Base-by-base conservation (phyloP, 2,329 filamentous ascomycete species). In the Aspergillus brunneoviolaceus region DNA sequence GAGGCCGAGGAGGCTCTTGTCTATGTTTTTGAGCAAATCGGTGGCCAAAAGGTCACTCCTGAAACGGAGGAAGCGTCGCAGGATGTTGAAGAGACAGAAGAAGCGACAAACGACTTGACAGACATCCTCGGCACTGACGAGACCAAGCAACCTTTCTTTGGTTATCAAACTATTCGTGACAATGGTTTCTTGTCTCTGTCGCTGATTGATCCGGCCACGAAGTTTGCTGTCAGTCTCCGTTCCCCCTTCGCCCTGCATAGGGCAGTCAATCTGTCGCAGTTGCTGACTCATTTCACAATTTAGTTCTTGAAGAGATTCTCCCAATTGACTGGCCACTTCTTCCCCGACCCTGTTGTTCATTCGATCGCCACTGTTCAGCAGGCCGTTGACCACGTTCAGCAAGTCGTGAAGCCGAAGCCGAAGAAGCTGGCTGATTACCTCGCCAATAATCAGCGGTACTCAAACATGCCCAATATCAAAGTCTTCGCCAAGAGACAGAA, bases 251-350 rank as follows among this genome's bases (percentile, higher is more conserved):
- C 16, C 6, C 16, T 45, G 19, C 16, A n/a, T 3, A 16, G 27
- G 27, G 12, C 33, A 58, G 49, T 39, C 25, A 65, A 96, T 92
- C 82, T 94, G 63, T 79, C 87, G 69, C 95, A 95, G 78, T 52
- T 25, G 10, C 63, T 63, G 64, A 65, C 50, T 31, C 25, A 39
- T 5, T n/a, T 16, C 33, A 23, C 33, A 16, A 4, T 57, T 27
- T 66, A 97, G 93, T 83, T 95, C 65, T 80, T 88, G 69, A 96
- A 96, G 79, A 88, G 91, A 60, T 80, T 92, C 62, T 86, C 89
- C 74, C 90, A 95, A 74, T 82, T 96, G 61, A 93, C 89, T n/a
- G 91, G 91, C 62, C 85, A 87, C 62, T 84, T 86, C 60, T 81
- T 96, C 65, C 82, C 89, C 16, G 94, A 97, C 76, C 80, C 85